These are phyloP conservation scores for Leccinum truebloodii DNA, from an alignment of 768 basidiomycete species.

Conservation along the genomic window DNA sequence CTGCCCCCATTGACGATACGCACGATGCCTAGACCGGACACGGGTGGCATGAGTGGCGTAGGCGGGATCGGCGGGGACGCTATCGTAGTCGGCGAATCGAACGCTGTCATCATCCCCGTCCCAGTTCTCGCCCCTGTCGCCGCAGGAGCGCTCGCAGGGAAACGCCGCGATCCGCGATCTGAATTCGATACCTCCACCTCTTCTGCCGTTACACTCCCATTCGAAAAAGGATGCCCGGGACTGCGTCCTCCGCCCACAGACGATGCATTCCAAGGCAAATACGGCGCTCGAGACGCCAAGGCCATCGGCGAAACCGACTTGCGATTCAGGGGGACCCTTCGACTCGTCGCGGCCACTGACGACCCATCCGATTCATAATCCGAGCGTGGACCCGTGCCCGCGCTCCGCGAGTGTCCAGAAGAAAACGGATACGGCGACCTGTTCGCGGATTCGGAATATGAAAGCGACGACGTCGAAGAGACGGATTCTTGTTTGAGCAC, in stretches of 20 bases:
- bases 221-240: slow-evolving; percentile 16
- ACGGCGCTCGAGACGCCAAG: slow-evolving; percentile 44
- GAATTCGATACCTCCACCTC: slow-evolving; percentile 23
- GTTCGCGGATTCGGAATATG: slow-evolving; percentile 51
- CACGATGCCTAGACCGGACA: slow-evolving; percentile 14
- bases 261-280: slow-evolving; percentile 35
- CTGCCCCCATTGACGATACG: slow-evolving; percentile 32
- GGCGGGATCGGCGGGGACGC: slow-evolving; percentile 41
- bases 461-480: slow-evolving; percentile 66
- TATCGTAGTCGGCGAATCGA: slow-evolving; percentile 41
- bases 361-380: slow-evolving; percentile 60
- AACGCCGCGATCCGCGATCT: slow-evolving; percentile 34
- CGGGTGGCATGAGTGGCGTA: slow-evolving; percentile 37
- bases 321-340: slow-evolving; percentile 64
- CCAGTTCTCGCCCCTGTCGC: neutral
- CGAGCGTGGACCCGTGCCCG: slow-evolving; percentile 36
- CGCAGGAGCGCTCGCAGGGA: neutral
- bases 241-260: slow-evolving; percentile 43
- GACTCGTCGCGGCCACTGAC: slow-evolving; percentile 37
- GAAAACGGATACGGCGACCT: slow-evolving; percentile 29
- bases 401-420: slow-evolving; percentile 11
- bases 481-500: slow-evolving; percentile 52
- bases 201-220: slow-evolving; percentile 18
- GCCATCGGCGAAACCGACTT: slow-evolving; percentile 75
- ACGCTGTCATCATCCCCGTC: slow-evolving; percentile 12